Conservation (phyloP, 202 grass and related monocot genomes). For the Setaria italica region DNA sequence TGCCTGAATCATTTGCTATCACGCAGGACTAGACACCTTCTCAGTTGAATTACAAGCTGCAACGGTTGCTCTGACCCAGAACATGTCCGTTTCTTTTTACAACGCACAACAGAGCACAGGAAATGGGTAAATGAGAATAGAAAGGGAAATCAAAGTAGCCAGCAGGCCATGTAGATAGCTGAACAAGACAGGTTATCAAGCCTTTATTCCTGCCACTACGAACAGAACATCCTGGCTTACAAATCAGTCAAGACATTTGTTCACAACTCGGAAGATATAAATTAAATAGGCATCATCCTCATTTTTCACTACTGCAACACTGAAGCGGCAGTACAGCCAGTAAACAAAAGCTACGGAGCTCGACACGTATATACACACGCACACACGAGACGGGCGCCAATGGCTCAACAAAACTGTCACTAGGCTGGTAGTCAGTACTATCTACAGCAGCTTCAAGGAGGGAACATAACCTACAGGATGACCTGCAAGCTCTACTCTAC, state of each 20-base stretch:
- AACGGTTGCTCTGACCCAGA: not conserved
- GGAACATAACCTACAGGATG: constrained; percentile 36
- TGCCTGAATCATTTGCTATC: not conserved
- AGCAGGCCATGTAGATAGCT: not conserved
- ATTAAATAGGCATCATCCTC: not conserved
- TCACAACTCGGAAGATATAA: not conserved
- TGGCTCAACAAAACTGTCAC: constrained; percentile 36
- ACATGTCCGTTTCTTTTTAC: not conserved
- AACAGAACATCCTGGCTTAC: not conserved
- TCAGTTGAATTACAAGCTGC: not conserved
- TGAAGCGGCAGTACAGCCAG: constrained; percentile 35
- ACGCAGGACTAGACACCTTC: not conserved
- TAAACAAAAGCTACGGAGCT: constrained; percentile 33
- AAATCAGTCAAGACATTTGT: constrained; percentile 12
- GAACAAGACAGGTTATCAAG: not conserved
- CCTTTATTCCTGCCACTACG: not conserved
- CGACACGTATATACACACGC: constrained; percentile 29
- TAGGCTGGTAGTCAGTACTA: constrained; percentile 28
- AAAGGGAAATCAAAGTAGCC: not conserved
- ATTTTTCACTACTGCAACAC: constrained; percentile 23
- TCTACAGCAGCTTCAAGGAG: constrained; percentile 38
- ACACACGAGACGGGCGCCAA: constrained; percentile 1
- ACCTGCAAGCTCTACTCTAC: constrained; percentile 24
- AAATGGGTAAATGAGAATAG: not conserved
- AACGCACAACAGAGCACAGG: not conserved